Conservation (phyloP, 345 rosid species). For the Salix dunnii region DNA sequence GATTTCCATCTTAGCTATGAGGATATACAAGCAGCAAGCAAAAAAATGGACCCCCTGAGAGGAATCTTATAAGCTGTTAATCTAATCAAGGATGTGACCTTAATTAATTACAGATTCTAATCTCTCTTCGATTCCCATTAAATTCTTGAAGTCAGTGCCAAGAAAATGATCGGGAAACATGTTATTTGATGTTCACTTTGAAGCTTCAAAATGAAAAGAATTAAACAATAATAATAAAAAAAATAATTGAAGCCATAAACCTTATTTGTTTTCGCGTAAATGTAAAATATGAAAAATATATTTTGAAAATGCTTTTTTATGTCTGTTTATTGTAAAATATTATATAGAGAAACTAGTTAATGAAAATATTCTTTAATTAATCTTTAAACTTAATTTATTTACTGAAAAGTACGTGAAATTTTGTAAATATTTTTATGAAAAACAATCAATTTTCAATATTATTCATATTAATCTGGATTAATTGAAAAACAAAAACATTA, state of each 20-base stretch:
- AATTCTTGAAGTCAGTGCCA: background rate
- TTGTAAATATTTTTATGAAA: no score
- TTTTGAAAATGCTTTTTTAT: no score
- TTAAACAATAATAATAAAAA: background rate
- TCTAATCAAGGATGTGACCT: background rate
- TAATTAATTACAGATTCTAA: background rate
- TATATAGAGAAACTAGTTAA: no score
- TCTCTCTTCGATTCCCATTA: background rate
- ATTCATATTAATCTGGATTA: no score
- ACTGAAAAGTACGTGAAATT: no score
- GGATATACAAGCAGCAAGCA: background rate
- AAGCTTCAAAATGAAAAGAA: background rate
- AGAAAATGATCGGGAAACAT: background rate
- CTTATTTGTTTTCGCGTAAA: no score
- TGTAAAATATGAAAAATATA: no score
- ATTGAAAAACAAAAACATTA: no score
- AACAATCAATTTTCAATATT: no score
- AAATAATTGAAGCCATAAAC: background rate
- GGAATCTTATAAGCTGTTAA: constrained; percentile 10
- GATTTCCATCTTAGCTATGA: background rate
- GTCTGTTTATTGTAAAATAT: no score
- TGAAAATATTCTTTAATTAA: no score
- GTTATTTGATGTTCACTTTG: background rate
- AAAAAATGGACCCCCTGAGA: constrained; percentile 10
- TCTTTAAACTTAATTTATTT: no score